Conservation (phyloP, 202 grass and related monocot species). For the Schoenoplectus triqueter region DNA sequence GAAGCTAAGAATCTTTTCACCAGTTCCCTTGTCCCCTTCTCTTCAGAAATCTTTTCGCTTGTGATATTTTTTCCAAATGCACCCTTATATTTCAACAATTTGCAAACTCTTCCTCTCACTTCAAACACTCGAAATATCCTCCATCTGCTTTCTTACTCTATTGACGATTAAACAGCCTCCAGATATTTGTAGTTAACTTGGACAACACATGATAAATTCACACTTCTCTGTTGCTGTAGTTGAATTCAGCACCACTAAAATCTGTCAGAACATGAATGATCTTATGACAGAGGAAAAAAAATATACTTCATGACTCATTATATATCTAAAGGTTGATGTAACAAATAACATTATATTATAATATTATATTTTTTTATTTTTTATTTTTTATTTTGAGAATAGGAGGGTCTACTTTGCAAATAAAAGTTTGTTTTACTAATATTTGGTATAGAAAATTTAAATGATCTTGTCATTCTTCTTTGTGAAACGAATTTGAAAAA, state of each 20-base stretch:
- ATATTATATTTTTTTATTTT: too few species aligned
- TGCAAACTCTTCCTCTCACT: not conserved
- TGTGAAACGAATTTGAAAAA: not conserved
- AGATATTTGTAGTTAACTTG: not conserved
- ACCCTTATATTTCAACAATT: not conserved
- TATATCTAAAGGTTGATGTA: not conserved
- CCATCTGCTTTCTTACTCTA: not conserved
- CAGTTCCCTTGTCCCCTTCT: constrained; percentile 45
- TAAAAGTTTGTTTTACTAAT: not conserved
- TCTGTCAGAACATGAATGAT: not conserved
- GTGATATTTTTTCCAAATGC: not conserved
- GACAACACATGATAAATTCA: not conserved
- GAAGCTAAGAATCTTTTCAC: constrained; percentile 67
- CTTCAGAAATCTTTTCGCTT: constrained; percentile 25
- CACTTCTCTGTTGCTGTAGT: not conserved
- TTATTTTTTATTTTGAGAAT: too few species aligned
- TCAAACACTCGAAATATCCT: not conserved
- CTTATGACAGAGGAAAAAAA: constrained; percentile 9
- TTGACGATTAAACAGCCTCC: too few species aligned
- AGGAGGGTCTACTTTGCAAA: too few species aligned
- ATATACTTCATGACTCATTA: not conserved
- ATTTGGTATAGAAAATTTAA: not conserved
- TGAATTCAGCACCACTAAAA: not conserved
- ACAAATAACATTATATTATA: not conserved
- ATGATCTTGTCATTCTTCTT: not conserved